Percentiles rank a stretch among this genome's conserved stretches.
Evolutionary conservation across 495 filamentous ascomycete species (phyloP).

Genomic region (Aspergillus mulundensis): DNA sequence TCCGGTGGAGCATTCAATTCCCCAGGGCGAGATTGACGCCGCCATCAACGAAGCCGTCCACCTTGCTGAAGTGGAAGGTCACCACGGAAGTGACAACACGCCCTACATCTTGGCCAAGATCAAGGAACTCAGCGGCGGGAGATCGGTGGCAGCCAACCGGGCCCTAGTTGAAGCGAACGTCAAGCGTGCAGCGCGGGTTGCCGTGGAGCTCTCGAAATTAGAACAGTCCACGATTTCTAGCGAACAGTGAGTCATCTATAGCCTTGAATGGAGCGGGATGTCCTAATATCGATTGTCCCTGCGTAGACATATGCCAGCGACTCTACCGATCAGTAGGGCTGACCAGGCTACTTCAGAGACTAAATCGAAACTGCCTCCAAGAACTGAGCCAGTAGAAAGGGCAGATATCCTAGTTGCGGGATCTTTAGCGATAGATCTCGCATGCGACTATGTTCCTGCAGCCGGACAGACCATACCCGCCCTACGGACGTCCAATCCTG

Average conservation of each 20-base stretch:
- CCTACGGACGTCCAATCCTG: constrained; percentile 81
- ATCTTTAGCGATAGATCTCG: constrained; percentile 80
- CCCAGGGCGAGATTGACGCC: constrained; percentile 66
- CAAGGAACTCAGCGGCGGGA: constrained; percentile 69
- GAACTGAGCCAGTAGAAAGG: constrained; percentile 17
- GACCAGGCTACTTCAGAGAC: constrained; percentile 24
- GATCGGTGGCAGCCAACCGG: constrained; percentile 69
- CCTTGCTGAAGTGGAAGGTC: constrained; percentile 65
- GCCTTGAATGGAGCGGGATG: constrained; percentile 7
- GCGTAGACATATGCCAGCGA: constrained; percentile 42
- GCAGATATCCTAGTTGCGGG: constrained; percentile 81
- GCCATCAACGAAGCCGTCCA: constrained; percentile 69
- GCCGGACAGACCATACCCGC: constrained; percentile 42
- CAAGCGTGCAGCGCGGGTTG: constrained; percentile 70
- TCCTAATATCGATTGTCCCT: constrained; percentile 33
- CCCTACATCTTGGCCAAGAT: constrained; percentile 83
- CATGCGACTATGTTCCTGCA: constrained; percentile 67
- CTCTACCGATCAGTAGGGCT: constrained; percentile 23
- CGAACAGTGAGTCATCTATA: constrained; percentile 37
- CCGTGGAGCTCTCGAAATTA: constrained; percentile 68
- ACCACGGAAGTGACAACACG: constrained; percentile 74
- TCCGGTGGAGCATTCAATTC: constrained; percentile 64
- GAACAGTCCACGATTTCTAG: constrained; percentile 34
- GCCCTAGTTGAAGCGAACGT: constrained; percentile 80
- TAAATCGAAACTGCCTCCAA: constrained; percentile 9